Percentiles rank a stretch among this genome's conserved stretches.
These are phyloP conservation scores for Saccharomycopsis javanensis DNA, from an alignment of 805 yeast species.

Conservation along the genomic window DNA sequence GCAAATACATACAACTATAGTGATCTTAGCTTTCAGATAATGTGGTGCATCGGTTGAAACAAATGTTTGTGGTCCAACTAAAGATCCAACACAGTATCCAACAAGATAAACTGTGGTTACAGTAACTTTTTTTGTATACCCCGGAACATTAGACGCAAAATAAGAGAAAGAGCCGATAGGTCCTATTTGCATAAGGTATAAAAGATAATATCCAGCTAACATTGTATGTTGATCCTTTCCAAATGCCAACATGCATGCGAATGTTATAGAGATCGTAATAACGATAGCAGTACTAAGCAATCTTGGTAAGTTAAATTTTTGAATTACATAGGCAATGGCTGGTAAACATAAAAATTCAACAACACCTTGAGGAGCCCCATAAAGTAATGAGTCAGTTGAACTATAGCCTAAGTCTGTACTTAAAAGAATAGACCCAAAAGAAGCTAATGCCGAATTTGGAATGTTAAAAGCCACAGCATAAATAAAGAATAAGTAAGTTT, in stretches of 20 bases:
- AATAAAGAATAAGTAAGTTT: conserved; percentile 32
- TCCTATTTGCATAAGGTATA: conserved; percentile 29
- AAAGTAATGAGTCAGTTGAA: conserved; percentile 31
- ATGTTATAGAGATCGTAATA: conserved; percentile 13
- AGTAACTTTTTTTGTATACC: conserved; percentile 58
- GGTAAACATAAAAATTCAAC: conserved; percentile 29
- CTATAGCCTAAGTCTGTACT: conserved; percentile 32
- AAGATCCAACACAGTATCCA: conserved; percentile 58
- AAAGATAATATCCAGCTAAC: conserved; percentile 32
- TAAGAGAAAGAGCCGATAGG: conserved; percentile 28
- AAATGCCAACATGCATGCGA: conserved; percentile 38
- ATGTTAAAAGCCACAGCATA: conserved; percentile 27
- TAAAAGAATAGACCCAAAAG: conserved; percentile 34
- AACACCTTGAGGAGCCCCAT: conserved; percentile 40
- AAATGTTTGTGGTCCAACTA: conserved; percentile 69
- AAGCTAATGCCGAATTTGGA: conserved; percentile 39
- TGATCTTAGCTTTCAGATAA: conserved; percentile 33
- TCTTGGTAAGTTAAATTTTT: neutral
- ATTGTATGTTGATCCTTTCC: conserved; percentile 21
- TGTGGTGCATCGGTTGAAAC: conserved; percentile 33
- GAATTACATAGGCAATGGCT: conserved; percentile 20
- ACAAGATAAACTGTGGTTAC: conserved; percentile 44
- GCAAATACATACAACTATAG: conserved; percentile 30
- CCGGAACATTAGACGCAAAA: conserved; percentile 48
- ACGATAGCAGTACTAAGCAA: neutral